Conservation (phyloP, 176 grass and related monocot species). For the Olyra latifolia region DNA sequence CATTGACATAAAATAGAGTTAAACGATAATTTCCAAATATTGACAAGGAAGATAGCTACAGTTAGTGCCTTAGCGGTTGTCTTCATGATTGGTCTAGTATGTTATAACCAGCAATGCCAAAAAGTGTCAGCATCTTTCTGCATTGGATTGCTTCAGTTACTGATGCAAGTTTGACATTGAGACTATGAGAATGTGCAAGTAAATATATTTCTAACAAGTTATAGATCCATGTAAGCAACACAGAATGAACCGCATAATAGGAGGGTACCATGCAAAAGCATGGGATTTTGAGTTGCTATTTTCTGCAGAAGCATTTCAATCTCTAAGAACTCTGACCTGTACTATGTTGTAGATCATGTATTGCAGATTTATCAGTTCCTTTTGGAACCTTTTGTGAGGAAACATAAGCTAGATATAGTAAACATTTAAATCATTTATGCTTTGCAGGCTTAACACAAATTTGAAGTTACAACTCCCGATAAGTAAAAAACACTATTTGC, state of each 20-base stretch:
- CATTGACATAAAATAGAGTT: slow-evolving; percentile 28
- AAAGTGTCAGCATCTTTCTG: neutral
- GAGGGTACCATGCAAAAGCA: neutral
- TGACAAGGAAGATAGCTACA: neutral
- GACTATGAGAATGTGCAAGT: neutral
- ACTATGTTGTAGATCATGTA: neutral
- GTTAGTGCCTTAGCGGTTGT: neutral
- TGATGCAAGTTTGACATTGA: neutral
- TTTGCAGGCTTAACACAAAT: neutral
- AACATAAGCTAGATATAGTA: neutral
- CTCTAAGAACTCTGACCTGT: neutral
- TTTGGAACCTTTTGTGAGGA: neutral
- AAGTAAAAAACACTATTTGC: neutral
- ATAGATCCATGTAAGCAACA: neutral
- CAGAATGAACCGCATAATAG: neutral
- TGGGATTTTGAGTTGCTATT: neutral
- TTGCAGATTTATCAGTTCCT: neutral
- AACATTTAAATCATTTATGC: neutral
- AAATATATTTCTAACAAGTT: slow-evolving; percentile 2
- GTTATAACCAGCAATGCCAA: neutral
- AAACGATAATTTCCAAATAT: slow-evolving; percentile 5
- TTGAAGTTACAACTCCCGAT: neutral
- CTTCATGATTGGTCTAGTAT: neutral
- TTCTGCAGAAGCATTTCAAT: neutral
- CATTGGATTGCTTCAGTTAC: neutral